A percentile compares a stretch with the other conserved stretches of the same genome.
Conservation (phyloP, 1,284 basidiomycete species). For the Marasmius oreades region DNA sequence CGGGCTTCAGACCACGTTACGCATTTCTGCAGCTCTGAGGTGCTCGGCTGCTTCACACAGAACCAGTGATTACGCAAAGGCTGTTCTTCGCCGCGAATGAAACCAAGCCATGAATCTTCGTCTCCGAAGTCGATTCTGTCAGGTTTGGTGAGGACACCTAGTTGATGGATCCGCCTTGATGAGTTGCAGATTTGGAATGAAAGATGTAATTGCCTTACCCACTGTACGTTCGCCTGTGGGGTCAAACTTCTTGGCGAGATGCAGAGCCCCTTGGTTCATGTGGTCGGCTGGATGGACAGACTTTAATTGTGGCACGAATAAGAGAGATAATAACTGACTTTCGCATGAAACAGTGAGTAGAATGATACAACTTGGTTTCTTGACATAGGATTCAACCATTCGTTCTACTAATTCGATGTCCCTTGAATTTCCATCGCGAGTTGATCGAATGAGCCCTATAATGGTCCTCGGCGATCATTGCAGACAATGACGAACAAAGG, state of each 20-base stretch:
- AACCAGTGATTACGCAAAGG: slow-evolving; percentile 65
- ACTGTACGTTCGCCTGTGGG: slow-evolving; percentile 63
- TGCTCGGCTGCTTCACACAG: slow-evolving; percentile 69
- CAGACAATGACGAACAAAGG: background rate
- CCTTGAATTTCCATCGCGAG: slow-evolving; percentile 44
- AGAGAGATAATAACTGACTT: slow-evolving; percentile 37
- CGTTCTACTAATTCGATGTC: slow-evolving; percentile 64
- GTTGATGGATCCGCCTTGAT: background rate
- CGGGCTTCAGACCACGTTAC: slow-evolving; percentile 62
- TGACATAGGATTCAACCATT: slow-evolving; percentile 58
- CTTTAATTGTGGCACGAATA: background rate
- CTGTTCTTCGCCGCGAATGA: slow-evolving; percentile 53
- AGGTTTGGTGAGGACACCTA: slow-evolving; percentile 81
- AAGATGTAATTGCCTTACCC: slow-evolving; percentile 37
- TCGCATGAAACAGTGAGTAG: slow-evolving; percentile 71
- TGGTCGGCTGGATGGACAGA: slow-evolving; percentile 54
- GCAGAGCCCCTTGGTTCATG: slow-evolving; percentile 69
- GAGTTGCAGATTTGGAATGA: background rate
- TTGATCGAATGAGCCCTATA: slow-evolving; percentile 59
- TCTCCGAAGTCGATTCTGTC: slow-evolving; percentile 67
- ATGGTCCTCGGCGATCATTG: background rate
- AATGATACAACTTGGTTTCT: slow-evolving; percentile 63
- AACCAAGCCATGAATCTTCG: slow-evolving; percentile 54
- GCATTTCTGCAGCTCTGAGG: slow-evolving; percentile 47
- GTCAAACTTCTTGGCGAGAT: slow-evolving; percentile 55